Conservation (phyloP, 139 green algal genomes). For the Chlorella vulgaris region DNA sequence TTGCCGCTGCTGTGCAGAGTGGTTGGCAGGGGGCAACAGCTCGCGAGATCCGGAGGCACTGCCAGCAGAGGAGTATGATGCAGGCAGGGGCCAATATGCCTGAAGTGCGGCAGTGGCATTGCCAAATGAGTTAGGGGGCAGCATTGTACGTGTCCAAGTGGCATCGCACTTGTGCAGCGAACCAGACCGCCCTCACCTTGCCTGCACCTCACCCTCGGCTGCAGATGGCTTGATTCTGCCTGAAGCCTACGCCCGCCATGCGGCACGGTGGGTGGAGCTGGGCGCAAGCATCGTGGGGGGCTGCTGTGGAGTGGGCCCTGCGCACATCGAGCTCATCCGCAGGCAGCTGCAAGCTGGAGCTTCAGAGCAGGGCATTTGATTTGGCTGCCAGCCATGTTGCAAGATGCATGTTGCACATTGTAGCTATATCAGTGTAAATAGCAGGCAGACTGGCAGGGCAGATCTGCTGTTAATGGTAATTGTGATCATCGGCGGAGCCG, state of each 20-base stretch:
- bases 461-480: too few relatives aligned
- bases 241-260: constrained; percentile 52
- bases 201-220: too few relatives aligned
- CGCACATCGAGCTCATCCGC: constrained; percentile 45
- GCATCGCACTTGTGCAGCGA: too few relatives aligned
- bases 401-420: background rate
- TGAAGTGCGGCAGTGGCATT: too few relatives aligned
- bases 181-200: too few relatives aligned
- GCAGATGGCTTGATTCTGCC: constrained; percentile 47
- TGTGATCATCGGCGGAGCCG: too few relatives aligned
- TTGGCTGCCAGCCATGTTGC: too few relatives aligned
- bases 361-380: too few relatives aligned
- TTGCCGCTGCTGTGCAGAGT: background rate
- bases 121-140: too few relatives aligned
- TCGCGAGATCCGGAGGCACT: background rate
- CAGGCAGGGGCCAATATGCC: too few relatives aligned
- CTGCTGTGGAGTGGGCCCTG: constrained; percentile 66
- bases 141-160: too few relatives aligned
- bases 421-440: background rate
- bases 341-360: background rate
- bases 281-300: constrained; percentile 64
- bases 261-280: constrained; percentile 33
- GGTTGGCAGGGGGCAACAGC: constrained; percentile 21
- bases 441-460: too few relatives aligned
- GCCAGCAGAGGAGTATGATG: constrained; percentile 26